Evolutionary conservation across 73 alveolate genomes (phyloP).

Genomic region (Effrenium voratum): DNA sequence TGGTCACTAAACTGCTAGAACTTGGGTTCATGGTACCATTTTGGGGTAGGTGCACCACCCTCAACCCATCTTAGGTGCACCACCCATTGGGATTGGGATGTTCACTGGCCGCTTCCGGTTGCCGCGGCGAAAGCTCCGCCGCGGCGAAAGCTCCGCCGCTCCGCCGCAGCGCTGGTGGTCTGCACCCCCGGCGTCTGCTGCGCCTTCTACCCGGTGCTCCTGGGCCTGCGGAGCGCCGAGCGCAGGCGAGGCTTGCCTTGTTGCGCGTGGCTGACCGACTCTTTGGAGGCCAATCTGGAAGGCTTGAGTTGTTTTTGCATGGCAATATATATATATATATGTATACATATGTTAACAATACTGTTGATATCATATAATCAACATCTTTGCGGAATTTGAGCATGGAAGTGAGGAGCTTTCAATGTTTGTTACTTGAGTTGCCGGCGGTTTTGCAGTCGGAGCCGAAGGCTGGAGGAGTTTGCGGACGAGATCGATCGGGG

Average conservation of each 20-base stretch:
- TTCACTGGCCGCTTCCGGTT: neutral
- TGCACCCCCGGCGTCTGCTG: constrained; percentile 64
- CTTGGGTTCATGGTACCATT: neutral
- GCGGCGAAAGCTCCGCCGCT: neutral
- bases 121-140: neutral
- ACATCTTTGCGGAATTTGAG: neutral
- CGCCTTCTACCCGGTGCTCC: constrained; percentile 79
- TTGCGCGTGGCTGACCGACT: neutral
- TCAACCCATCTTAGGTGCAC: neutral
- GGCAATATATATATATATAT: neutral
- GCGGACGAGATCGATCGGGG: constrained; percentile 34
- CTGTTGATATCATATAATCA: neutral
- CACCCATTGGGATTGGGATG: neutral
- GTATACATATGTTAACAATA: neutral
- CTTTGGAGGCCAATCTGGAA: neutral
- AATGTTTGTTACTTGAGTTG: too few species aligned
- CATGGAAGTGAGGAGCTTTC: neutral
- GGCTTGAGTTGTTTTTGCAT: neutral
- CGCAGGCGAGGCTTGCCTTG: neutral
- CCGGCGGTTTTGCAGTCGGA: too few species aligned
- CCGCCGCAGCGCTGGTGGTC: constrained; percentile 39
- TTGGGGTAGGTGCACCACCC: neutral
- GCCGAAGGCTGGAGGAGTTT: neutral
- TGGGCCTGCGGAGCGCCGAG: constrained; percentile 59
- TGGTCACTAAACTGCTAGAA: neutral